Evolutionary conservation across 1,284 basidiomycete species (phyloP).

Genomic region (Irpex lacteus): DNA sequence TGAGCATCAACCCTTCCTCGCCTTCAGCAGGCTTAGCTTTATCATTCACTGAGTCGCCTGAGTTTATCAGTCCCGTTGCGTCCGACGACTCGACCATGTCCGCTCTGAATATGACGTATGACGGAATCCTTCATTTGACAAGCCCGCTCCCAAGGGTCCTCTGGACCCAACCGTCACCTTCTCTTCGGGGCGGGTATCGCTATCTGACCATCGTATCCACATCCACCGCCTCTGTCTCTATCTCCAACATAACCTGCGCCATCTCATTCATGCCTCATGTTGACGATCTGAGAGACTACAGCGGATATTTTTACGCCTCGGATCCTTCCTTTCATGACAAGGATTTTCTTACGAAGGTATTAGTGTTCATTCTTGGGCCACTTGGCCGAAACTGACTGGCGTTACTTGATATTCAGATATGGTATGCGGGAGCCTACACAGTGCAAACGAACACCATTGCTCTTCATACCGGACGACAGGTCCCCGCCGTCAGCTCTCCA

Average conservation of each 20-base stretch:
- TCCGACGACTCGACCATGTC: constrained; percentile 44
- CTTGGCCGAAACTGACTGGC: background rate
- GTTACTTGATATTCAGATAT: constrained; percentile 33
- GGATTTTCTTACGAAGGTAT: constrained; percentile 51
- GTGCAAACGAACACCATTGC: constrained; percentile 59
- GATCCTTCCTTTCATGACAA: constrained; percentile 45
- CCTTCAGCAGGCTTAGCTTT: constrained; percentile 36
- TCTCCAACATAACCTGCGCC: constrained; percentile 51
- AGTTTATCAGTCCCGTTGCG: constrained; percentile 40
- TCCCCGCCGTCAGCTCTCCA: constrained; percentile 39
- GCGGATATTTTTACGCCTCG: constrained; percentile 52
- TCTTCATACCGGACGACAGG: constrained; percentile 48
- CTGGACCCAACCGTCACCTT: constrained; percentile 48
- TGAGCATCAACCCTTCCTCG: constrained; percentile 33
- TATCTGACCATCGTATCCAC: constrained; percentile 52
- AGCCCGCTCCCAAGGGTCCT: constrained; percentile 36
- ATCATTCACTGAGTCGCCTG: constrained; percentile 47
- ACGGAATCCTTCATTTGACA: constrained; percentile 42
- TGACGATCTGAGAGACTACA: constrained; percentile 46
- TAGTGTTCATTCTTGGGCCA: background rate
- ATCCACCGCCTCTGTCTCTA: constrained; percentile 31
- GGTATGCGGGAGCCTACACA: constrained; percentile 63
- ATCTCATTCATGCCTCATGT: constrained; percentile 59
- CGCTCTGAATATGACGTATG: constrained; percentile 36
- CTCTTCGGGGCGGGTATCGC: constrained; percentile 52